Conservation (phyloP, 306 rosid species). For the Casuarina equisetifolia region DNA sequence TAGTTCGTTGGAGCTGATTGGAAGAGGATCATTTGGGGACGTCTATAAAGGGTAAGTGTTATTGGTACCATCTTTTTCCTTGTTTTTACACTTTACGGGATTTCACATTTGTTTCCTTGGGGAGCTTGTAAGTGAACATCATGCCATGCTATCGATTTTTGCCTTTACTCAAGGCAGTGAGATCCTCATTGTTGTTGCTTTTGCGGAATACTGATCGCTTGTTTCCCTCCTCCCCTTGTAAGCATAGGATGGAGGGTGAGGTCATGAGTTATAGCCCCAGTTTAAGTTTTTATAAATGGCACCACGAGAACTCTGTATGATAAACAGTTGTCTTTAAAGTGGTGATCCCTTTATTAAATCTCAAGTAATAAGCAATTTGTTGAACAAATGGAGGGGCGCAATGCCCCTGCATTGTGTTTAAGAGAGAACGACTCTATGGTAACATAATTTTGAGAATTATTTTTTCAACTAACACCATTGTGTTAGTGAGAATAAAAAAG, state of each 20-base stretch:
- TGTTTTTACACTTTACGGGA: background rate
- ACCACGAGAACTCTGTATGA: background rate
- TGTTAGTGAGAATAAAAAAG: background rate
- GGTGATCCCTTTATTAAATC: background rate
- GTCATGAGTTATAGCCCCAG: background rate
- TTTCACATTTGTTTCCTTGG: background rate
- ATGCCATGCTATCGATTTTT: background rate
- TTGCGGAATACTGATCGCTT: background rate
- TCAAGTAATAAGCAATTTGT: background rate
- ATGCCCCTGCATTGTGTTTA: background rate
- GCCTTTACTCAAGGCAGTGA: background rate
- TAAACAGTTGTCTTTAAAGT: background rate
- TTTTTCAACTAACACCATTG: background rate
- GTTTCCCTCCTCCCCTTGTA: slow-evolving; percentile 1
- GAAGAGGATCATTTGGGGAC: slow-evolving; percentile 95
- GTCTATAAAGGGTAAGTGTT: slow-evolving; percentile 87
- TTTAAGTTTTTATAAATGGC: background rate
- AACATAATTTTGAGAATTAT: background rate
- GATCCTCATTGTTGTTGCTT: background rate
- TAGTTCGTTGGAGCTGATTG: slow-evolving; percentile 82
- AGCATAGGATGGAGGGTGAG: background rate
- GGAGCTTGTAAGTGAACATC: background rate
- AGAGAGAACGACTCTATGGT: background rate
- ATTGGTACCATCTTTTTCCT: background rate
- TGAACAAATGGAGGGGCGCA: background rate